Conservation (phyloP, 1,139 yeast species). For the Sugiyamaella grinbergsii region DNA sequence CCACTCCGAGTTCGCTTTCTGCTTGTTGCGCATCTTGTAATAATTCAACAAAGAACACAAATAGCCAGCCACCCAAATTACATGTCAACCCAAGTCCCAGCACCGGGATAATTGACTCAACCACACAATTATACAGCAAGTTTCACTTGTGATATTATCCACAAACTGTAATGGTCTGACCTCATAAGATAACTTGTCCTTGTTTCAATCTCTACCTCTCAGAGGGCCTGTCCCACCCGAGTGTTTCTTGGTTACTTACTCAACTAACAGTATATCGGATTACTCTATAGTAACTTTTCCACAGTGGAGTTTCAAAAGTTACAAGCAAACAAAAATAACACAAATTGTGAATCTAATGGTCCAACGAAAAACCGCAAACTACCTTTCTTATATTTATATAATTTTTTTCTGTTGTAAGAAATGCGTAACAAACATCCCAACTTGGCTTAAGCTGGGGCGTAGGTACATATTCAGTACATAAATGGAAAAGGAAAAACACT, state of each 20-base stretch:
- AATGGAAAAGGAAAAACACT: slow-evolving; percentile 11
- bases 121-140: neutral
- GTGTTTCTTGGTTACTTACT: neutral
- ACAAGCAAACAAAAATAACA: too few species aligned
- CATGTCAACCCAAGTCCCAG: neutral
- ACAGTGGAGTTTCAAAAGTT: too few species aligned
- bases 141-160: neutral
- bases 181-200: too few species aligned
- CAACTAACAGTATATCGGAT: too few species aligned
- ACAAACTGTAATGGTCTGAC: too few species aligned
- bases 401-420: too few species aligned
- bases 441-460: slow-evolving; percentile 9
- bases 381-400: neutral
- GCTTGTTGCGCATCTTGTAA: neutral
- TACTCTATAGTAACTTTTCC: too few species aligned
- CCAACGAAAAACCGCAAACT: neutral
- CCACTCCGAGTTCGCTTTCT: neutral
- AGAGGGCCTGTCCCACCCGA: neutral
- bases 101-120: too few species aligned
- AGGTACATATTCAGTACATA: slow-evolving; percentile 5
- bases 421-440: neutral
- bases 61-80: neutral
- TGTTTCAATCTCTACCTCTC: neutral
- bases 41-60: neutral
- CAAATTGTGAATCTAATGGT: too few species aligned